Evolutionary conservation across 2,329 filamentous ascomycete genomes (phyloP).

Genomic region (Diaporthe eres): DNA sequence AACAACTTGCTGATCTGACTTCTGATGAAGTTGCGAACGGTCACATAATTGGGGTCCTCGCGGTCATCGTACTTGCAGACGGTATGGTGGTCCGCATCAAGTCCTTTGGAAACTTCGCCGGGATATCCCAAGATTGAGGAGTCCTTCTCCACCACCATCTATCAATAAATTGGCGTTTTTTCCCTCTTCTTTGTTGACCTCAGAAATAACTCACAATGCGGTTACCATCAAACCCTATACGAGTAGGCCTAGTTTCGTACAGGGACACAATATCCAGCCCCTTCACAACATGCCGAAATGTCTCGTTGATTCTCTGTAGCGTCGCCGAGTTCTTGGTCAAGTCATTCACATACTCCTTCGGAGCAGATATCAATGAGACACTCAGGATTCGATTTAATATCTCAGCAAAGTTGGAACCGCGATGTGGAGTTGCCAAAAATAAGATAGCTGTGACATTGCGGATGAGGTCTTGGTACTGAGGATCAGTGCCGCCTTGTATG

Average conservation of each 20-base stretch:
- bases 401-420: conserved; percentile 44
- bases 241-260: not conserved
- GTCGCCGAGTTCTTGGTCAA: not conserved
- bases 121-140: not conserved
- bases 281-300: not conserved
- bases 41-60: not conserved
- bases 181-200: too few species aligned
- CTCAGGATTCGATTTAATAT: conserved; percentile 42
- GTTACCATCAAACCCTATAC: not conserved
- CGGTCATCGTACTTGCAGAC: not conserved
- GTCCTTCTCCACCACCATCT: conserved; percentile 13
- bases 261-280: not conserved
- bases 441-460: conserved; percentile 42
- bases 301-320: not conserved
- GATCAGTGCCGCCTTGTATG: conserved; percentile 44
- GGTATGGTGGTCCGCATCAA: conserved; percentile 13
- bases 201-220: conserved; percentile 7
- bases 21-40: not conserved
- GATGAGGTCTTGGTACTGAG: conserved; percentile 44
- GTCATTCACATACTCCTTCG: not conserved
- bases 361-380: not conserved
- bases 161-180: not conserved
- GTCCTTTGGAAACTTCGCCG: not conserved
- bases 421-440: conserved; percentile 47
- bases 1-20: not conserved